Evolutionary conservation across 306 rosid species (phyloP).

Genomic region (Ammopiptanthus mongolicus): DNA sequence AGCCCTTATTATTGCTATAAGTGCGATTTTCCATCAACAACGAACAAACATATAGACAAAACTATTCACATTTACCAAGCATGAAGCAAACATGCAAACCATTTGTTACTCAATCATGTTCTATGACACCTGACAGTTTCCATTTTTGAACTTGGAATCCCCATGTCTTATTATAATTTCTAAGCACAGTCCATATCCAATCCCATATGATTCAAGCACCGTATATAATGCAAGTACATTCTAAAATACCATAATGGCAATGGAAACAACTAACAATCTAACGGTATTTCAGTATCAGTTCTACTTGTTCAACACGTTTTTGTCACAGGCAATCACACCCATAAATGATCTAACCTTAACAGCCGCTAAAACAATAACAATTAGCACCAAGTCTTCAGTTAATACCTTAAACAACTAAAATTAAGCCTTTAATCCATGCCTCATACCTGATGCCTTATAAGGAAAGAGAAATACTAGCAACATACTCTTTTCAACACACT

Average conservation of each 20-base stretch:
- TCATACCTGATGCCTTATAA: background rate
- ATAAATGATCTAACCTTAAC: background rate
- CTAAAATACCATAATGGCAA: background rate
- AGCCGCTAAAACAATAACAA: background rate
- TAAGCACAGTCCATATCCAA: background rate
- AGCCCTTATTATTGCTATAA: background rate
- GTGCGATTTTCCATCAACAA: background rate
- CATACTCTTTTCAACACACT: too few relatives aligned
- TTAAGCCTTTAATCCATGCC: background rate
- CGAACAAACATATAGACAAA: background rate
- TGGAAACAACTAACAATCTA: background rate
- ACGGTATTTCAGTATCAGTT: slow-evolving; percentile 6
- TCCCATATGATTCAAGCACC: background rate
- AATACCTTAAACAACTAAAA: background rate
- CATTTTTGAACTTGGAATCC: background rate
- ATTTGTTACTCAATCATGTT: slow-evolving; percentile 1
- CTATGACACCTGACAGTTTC: background rate
- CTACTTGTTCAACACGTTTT: background rate
- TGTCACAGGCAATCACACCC: background rate
- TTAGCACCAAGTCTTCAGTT: background rate
- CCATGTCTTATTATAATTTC: background rate
- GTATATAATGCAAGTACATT: background rate
- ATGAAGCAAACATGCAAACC: background rate
- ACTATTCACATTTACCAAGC: background rate
- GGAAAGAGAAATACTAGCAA: background rate